Evolutionary conservation across 108 stramenopile species (phyloP), one percentile per base, ranked within the genome.

Genomic region (Cylindrotheca closterium): DNA sequence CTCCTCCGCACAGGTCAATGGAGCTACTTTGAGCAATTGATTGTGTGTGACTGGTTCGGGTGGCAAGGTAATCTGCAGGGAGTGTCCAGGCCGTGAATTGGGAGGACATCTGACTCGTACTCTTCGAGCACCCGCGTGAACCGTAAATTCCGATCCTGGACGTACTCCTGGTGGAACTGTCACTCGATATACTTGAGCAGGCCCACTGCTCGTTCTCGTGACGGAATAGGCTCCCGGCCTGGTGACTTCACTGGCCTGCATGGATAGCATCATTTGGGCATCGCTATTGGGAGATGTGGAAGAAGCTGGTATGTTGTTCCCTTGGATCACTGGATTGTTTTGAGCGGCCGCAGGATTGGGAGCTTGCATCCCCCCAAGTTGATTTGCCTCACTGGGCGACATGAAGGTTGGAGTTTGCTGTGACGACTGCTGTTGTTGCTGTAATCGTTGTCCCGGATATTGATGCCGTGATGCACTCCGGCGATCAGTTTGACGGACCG

Each of bases 51-150:
- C 67, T 8, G 85, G 86, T 70, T 91, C 88, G 10, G 88, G 84
- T 12, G 94, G 94, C 2, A 95, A 50, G 0, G 87, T 86, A 5
- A 95, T 92, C 47, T 89, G 87, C 10, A 95, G 63, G 21, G 82
- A 80, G 21, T 89, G 83, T 18, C 94, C 94, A 19, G 89, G 84
- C 3, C 85, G 73, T 4, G 79, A 79, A 23, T 76, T 67, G 1
- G 66, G 54, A 3, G 94, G 94, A 76, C 94, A 95, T 32, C 89
- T 64, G 0, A 95, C 91, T 26, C 86, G 74, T 2, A 95, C 91
- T 32, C 78, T 61, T 8, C 87, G 67, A 30, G 73, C 26, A 23
- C 84, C 84, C 12, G 82, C 86, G 51, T 89, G 73, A 0, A 95
- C 94, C 30, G 80, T 75, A 78, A 95, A 95, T 42, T 87, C 86